Base-by-base conservation (phyloP, 2,329 filamentous ascomycete genomes). In the Colletotrichum tropicicola region DNA sequence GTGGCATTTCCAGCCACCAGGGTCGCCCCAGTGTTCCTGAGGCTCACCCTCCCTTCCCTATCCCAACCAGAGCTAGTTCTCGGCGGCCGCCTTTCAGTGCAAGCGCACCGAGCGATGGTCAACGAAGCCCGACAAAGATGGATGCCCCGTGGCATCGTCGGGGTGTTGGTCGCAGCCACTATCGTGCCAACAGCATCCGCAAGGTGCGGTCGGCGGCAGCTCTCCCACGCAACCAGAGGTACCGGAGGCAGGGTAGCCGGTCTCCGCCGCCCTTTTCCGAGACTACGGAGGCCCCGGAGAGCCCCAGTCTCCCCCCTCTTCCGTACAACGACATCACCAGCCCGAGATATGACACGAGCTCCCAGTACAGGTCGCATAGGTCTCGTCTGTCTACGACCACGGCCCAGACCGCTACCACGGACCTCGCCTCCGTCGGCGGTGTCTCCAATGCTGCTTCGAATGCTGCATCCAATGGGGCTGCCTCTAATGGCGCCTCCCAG, bases 21-120 rank as follows among this genome's bases (percentile, higher is more conserved):
- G 81, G 83, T 48, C 86, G 88, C 35, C 89, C 91, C 49, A 93
- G 85, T 74, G 78, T 88, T 56, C 84, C 82, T 52, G 93, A 89
- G 65, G 66, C 81, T 58, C 80, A 88, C 55, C 94, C 96, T 27
- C 96, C 96, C 0, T 98, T 97, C 81, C 94, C 96, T 0, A 97
- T 99, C 6, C 96, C 96, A 0, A 91, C 90, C 3, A 86, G 96
- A 60, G 92, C 93, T 28, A 98, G 95, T 77, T 99, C 94, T 6
- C 89, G 94, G 65, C 90, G 91, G 71, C 85, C 90, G 21, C 87
- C 89, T 1, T 78, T 89, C 65, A 90, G 86, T 69, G 82, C 86
- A 53, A 94, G 92, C 74, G 82, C 83, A 3, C 83, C 85, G 0
- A 88, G 87, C 66, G 93, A 97, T 67, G 92, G 92, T 4, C 90